A percentile compares a stretch with the other conserved stretches of the same genome.
These are phyloP conservation scores for Xylariaceae sp. DNA, from an alignment of 2,329 filamentous ascomycete species.

Conservation along the genomic window DNA sequence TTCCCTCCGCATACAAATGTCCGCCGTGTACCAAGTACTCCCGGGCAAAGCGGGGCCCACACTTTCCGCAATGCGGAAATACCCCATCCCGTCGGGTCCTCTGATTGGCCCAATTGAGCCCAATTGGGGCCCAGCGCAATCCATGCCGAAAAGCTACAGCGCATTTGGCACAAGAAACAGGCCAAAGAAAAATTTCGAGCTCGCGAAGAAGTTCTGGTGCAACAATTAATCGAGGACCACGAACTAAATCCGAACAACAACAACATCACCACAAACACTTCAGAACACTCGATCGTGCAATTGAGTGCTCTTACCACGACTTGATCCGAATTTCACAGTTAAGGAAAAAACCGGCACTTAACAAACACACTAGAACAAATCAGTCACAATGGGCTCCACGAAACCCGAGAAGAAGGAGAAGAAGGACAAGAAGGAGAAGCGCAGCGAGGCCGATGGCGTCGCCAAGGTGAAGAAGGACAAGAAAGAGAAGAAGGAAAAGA, in stretches of 20 bases:
- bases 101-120: slow-evolving; percentile 25
- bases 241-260: background rate
- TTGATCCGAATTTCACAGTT: too few species aligned
- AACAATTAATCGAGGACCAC: background rate
- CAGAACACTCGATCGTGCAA: too few species aligned
- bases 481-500: slow-evolving; percentile 61
- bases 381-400: slow-evolving; percentile 30
- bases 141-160: slow-evolving; percentile 12
- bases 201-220: slow-evolving; percentile 9
- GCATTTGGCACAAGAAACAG: slow-evolving; percentile 17
- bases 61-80: slow-evolving; percentile 19
- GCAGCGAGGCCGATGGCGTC: slow-evolving; percentile 49
- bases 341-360: background rate
- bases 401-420: slow-evolving; percentile 42
- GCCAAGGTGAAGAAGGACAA: slow-evolving; percentile 59
- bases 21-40: background rate
- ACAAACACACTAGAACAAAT: background rate
- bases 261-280: background rate
- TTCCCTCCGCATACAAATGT: background rate
- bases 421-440: slow-evolving; percentile 55
- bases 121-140: slow-evolving; percentile 9
- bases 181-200: slow-evolving; percentile 27
- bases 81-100: slow-evolving; percentile 7
- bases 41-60: background rate
- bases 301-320: too few species aligned